Percentiles rank a stretch among this genome's conserved stretches.
Evolutionary conservation across 2,329 filamentous ascomycete genomes (phyloP).

Genomic region (Fusarium sp.): DNA sequence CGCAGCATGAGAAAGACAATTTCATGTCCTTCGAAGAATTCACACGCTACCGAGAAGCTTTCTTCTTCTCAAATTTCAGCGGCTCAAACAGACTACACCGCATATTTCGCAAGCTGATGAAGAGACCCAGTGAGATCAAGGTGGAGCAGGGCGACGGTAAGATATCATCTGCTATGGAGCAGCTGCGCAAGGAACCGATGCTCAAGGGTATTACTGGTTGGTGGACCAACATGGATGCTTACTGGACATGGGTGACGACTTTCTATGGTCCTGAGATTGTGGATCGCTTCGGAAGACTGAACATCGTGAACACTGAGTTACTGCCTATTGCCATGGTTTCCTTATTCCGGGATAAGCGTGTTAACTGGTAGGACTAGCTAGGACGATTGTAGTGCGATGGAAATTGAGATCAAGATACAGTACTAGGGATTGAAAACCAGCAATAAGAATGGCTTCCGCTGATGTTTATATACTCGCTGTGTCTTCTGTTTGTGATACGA

Average conservation of each 20-base stretch:
- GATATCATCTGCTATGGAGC: slow-evolving; percentile 43
- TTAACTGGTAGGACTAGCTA: slow-evolving; percentile 56
- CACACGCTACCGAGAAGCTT: slow-evolving; percentile 57
- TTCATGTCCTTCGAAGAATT: slow-evolving; percentile 64
- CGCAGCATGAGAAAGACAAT: slow-evolving; percentile 48
- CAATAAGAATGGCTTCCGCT: background rate
- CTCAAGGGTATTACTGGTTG: slow-evolving; percentile 40
- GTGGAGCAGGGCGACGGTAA: slow-evolving; percentile 47
- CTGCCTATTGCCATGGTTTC: slow-evolving; percentile 63
- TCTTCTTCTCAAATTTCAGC: slow-evolving; percentile 50
- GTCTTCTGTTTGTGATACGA: no score
- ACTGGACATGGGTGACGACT: slow-evolving; percentile 63
- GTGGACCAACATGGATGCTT: slow-evolving; percentile 56
- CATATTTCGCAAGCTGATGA: slow-evolving; percentile 56
- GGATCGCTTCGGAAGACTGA: slow-evolving; percentile 59
- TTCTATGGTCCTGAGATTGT: slow-evolving; percentile 61
- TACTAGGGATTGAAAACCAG: background rate
- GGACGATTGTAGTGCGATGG: no score
- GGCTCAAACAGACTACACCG: slow-evolving; percentile 43
- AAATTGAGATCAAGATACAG: no score
- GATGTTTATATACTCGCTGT: background rate
- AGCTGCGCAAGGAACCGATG: slow-evolving; percentile 33
- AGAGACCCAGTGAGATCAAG: slow-evolving; percentile 48
- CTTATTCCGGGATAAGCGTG: slow-evolving; percentile 59
- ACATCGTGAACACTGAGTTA: slow-evolving; percentile 60